These are phyloP conservation scores for Chenopodium album DNA, from an alignment of 148 eudicot genomes.

Conservation along the genomic window DNA sequence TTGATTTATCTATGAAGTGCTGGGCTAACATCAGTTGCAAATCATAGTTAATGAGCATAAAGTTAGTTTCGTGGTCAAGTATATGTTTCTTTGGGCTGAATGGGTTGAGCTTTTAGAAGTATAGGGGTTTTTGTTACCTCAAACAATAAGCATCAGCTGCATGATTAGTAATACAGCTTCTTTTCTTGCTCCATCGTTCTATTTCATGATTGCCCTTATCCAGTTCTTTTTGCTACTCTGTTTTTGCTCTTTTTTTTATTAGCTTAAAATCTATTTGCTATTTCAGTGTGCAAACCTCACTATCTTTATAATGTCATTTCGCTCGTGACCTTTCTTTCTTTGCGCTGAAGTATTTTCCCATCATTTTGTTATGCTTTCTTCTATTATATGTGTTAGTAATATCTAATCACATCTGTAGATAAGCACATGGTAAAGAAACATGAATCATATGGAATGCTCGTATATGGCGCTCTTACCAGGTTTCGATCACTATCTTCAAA, in stretches of 20 bases:
- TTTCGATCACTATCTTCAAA: constrained; percentile 50
- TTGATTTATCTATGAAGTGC: background rate
- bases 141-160: background rate
- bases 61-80: too few relatives aligned
- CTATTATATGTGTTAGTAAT: background rate
- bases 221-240: background rate
- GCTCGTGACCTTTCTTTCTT: background rate
- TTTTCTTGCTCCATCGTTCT: background rate
- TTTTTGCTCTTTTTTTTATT: background rate
- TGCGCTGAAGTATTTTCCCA: background rate
- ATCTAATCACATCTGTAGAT: constrained; percentile 6
- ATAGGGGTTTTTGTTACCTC: background rate
- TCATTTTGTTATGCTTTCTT: background rate
- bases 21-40: background rate
- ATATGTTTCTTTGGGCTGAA: too few relatives aligned
- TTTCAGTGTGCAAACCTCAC: background rate
- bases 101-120: background rate
- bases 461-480: constrained; percentile 41
- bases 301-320: background rate
- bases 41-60: background rate
- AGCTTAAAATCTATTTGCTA: background rate
- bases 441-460: constrained; percentile 41
- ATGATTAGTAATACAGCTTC: background rate
- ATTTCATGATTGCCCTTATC: background rate
- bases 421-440: constrained; percentile 35